Percentiles rank a stretch among this genome's conserved stretches.
These are phyloP conservation scores for Scleroderma citrinum DNA, from an alignment of 768 basidiomycete species.

Conservation along the genomic window DNA sequence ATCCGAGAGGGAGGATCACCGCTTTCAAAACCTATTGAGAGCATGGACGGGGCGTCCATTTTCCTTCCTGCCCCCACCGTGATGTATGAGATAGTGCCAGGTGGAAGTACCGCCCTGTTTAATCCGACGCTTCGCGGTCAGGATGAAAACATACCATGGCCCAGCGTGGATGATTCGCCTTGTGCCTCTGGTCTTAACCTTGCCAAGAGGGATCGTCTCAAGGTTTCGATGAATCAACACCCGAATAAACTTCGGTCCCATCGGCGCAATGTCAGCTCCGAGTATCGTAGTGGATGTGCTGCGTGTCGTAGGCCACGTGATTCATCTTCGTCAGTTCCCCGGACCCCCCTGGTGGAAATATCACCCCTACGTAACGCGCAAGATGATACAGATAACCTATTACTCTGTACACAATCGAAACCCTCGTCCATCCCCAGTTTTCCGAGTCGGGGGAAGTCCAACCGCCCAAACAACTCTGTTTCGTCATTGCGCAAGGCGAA, in stretches of 20 bases:
- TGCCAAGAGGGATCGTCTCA: background rate
- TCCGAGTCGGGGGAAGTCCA: conserved; percentile 7
- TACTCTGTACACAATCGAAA: background rate
- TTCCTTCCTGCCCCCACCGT: conserved; percentile 9
- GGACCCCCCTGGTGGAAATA: conserved; percentile 5
- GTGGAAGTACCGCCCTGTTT: too few relatives aligned
- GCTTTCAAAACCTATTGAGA: background rate
- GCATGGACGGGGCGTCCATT: background rate
- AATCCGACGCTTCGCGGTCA: background rate
- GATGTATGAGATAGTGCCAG: conserved; percentile 8
- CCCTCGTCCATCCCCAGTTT: background rate
- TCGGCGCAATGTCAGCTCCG: conserved; percentile 8
- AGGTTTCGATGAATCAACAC: conserved; percentile 8
- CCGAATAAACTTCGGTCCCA: conserved; percentile 8
- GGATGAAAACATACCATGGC: background rate
- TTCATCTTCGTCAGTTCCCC: conserved; percentile 8
- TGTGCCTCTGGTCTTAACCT: background rate
- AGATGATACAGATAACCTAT: background rate
- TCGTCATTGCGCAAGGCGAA: background rate
- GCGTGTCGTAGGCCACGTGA: conserved; percentile 21
- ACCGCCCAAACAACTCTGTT: background rate
- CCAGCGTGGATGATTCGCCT: background rate
- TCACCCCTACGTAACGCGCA: conserved; percentile 1
- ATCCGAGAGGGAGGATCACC: conserved; percentile 2
- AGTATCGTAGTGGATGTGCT: conserved; percentile 25